Conservation (phyloP, 2,329 filamentous ascomycete species). For the Nothophoma quercina region DNA sequence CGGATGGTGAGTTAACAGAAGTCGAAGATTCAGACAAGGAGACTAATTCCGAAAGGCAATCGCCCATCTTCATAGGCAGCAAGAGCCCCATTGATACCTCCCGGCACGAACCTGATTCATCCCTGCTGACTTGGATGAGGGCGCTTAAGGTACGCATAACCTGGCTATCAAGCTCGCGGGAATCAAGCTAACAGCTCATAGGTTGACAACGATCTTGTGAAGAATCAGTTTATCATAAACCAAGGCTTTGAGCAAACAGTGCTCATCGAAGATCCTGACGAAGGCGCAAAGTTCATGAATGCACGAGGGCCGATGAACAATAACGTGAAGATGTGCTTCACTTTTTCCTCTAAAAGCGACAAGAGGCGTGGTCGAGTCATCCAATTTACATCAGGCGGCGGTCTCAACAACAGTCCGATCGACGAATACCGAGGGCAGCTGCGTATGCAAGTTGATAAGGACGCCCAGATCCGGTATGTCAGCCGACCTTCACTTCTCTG, state of each 20-base stretch:
- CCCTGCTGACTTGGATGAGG: slow-evolving; percentile 79
- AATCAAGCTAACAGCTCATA: slow-evolving; percentile 22
- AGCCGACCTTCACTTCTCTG: neutral
- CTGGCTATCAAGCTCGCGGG: neutral
- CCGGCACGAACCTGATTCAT: slow-evolving; percentile 74
- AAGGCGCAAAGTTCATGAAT: slow-evolving; percentile 76
- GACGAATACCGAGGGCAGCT: slow-evolving; percentile 61
- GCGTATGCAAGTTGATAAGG: slow-evolving; percentile 82
- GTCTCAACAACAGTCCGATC: slow-evolving; percentile 61
- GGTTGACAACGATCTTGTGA: slow-evolving; percentile 68
- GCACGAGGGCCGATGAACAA: slow-evolving; percentile 56
- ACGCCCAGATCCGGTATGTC: slow-evolving; percentile 66
- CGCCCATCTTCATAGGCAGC: slow-evolving; percentile 71
- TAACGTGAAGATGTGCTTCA: slow-evolving; percentile 78
- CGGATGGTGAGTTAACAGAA: slow-evolving; percentile 53
- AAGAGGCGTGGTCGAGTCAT: slow-evolving; percentile 67
- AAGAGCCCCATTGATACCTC: slow-evolving; percentile 63
- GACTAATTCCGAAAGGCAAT: slow-evolving; percentile 47
- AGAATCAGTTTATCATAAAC: slow-evolving; percentile 83
- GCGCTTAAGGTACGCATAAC: slow-evolving; percentile 65
- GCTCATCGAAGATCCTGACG: slow-evolving; percentile 71
- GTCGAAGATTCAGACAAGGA: neutral
- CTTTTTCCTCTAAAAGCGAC: slow-evolving; percentile 68
- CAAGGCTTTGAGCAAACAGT: slow-evolving; percentile 84
- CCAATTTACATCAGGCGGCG: slow-evolving; percentile 50